Evolutionary conservation across 2,329 filamentous ascomycete species (phyloP), one percentile per base, ranked within the genome.

Genomic region (Tothia fuscella): DNA sequence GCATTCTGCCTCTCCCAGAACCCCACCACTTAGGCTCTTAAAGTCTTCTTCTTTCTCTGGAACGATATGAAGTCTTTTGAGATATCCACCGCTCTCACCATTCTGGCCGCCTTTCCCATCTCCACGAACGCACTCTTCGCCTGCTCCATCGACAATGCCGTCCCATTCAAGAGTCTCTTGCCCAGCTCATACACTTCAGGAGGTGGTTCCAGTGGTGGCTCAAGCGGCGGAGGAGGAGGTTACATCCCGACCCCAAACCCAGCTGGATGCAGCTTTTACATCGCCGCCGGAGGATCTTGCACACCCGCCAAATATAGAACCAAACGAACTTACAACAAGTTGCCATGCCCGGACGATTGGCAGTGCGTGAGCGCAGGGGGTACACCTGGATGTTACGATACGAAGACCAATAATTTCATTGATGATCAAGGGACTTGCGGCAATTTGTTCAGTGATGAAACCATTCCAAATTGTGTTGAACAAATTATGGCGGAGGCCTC

Each of bases 31-130:
- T n/a, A 29, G 26, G 9, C 26, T n/a, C 9, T 9, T n/a, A 29
- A 29, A 29, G 26, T n/a, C 26, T 29, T n/a, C 26, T 9, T 29
- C 26, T 9, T 9, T n/a, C n/a, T n/a, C 26, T 29, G 26, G 9
- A 29, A 29, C 26, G n/a, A n/a, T 29, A 34, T 34, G 31, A 34
- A 34, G 31, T 34, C 31, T 9, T 29, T 29, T n/a, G 14, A 7
- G 7, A 34, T 34, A 9, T 19, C 13, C 9, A 16, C 31, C 14
- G 17, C 9, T 16, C 9, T 34, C 9, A 16, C 31, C 31, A 34
- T 34, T 9, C 31, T 34, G 17, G 13, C 17, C 7, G 31, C 31
- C 17, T 19, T 34, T 19, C 17, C 31, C 7, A 9, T 10, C 7
- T 9, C 17, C 31, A 16, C 13, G 9, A 9, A 34, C 7, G 31